Evolutionary conservation across 2,329 filamentous ascomycete species (phyloP).

Genomic region (Sphaerulina vaccinii): DNA sequence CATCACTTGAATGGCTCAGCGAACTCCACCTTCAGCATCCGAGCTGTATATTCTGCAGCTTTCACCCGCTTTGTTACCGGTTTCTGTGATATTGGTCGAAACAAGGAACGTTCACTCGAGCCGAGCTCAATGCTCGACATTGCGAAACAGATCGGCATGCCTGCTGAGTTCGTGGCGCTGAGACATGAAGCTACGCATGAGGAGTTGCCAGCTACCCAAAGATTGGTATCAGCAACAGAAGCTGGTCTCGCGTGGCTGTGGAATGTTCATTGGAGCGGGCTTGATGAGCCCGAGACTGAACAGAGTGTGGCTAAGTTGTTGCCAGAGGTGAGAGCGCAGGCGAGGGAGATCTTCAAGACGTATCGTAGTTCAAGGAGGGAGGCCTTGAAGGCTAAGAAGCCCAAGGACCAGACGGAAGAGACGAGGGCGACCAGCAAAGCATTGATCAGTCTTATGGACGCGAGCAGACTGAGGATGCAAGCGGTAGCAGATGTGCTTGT

Average conservation of each 20-base stretch:
- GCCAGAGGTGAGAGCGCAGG: constrained; percentile 36
- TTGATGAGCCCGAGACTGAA: constrained; percentile 39
- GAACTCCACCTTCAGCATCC: constrained; percentile 58
- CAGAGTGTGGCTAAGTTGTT: constrained; percentile 35
- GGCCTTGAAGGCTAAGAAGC: constrained; percentile 38
- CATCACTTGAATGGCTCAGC: constrained; percentile 52
- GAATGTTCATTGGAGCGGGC: constrained; percentile 75
- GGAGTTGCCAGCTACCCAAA: constrained; percentile 72
- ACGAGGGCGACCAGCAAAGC: constrained; percentile 13
- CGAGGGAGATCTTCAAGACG: constrained; percentile 25
- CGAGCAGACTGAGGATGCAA: constrained; percentile 14
- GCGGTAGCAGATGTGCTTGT: constrained; percentile 35
- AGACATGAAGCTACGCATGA: constrained; percentile 90
- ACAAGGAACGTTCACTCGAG: constrained; percentile 58
- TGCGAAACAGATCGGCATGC: constrained; percentile 66
- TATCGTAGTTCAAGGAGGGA: constrained; percentile 29
- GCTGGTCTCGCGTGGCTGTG: constrained; percentile 82
- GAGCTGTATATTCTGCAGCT: constrained; percentile 70
- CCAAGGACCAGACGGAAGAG: constrained; percentile 18
- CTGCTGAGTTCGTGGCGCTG: constrained; percentile 80
- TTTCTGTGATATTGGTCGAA: constrained; percentile 70
- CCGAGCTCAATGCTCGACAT: constrained; percentile 69
- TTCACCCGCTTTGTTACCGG: constrained; percentile 73
- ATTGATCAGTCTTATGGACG: constrained; percentile 17
- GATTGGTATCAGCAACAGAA: constrained; percentile 67